Evolutionary conservation across 371 early-diverging fungal genomes (phyloP), one percentile per base, ranked within the genome.

Genomic region (Coelomomyces lativittatus): DNA sequence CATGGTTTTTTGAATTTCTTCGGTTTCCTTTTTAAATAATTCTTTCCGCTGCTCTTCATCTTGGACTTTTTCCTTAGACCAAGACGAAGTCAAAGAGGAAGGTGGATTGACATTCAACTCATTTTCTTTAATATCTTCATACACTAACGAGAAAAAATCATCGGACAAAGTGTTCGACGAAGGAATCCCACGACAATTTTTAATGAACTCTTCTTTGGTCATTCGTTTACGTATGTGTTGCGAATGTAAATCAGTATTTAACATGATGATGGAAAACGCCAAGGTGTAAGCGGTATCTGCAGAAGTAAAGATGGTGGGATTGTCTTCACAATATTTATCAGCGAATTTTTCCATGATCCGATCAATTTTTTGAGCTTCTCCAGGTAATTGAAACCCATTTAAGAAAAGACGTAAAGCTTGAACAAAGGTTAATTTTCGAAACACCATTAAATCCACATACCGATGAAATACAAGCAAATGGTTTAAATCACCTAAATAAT

Each of bases 231-330:
- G 73, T 31, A 75, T 61, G 48, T 62, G 60, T 4, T 60, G 44
- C 41, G 76, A 78, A 45, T 80, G 77, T 50, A 63, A 59, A 54
- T 80, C 79, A 10, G 78, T 79, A 55, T 80, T 81, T 17, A 83
- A 54, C 60, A 79, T 66, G 53, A 80, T 74, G 40, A 80, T 61
- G n/a, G 78, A 74, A 12, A 35, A 80, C 7, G 78, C 65, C 4
- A 81, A 58, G 14, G 61, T 64, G 46, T 71, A 78, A 12, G 75
- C 73, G n/a, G 75, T 64, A 50, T 74, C 78, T 19, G 73, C 72
- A 33, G 59, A 63, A 1, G 66, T 61, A 49, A 72, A 75, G 0
- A 66, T 45, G 2, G 51, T 55, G 19, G 73, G 70, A 47, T 75
- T 75, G 48, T 51, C 60, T 34, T 67, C 70, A 52, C 66, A 69